Base-by-base conservation (phyloP, 257 asterid genomes). In the Coffea canephora region DNA sequence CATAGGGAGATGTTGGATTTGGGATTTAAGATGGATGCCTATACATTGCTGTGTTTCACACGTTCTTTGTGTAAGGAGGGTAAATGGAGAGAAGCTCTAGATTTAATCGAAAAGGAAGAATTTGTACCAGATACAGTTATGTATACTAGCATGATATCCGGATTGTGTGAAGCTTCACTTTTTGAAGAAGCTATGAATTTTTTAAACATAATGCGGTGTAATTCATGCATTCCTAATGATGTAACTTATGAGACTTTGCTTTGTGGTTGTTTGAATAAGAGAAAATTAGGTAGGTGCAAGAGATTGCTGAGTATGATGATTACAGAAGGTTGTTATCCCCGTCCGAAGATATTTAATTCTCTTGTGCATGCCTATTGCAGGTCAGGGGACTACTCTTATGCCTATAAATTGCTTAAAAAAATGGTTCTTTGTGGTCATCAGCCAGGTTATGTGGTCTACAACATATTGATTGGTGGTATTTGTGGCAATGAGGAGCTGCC, bases 141-240 rank as follows among this genome's bases (percentile, higher is more conserved):
- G 12, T 95, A 93, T 82, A 95, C 99, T 6, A 82, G 83, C 74
- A 93, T 95, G 99, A 95, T 95, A 69, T 84, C 79, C 72, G 99
- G 99, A 72, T 88, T 95, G 83, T 95, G 98, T 34, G 97, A 95
- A 88, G 97, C 93, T 74, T 95, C 97, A 15, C 84, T 89, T 83
- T 95, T 95, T 81, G 97, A 90, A 80, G 99, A 93, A 88, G 98
- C 97, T 76, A 93, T 95, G 99, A 93, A 93, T 72, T 88, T 93
- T 82, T 87, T 95, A 90, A 82, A 83, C 82, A 79, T 89, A 82
- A 93, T 95, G 99, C 87, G 98, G 62, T 83, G 90, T 19, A 72
- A 78, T 85, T 91, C 97, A 2, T 95, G 98, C 79, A 82, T 90
- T 79, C 99, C 99, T 78, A 95, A 95, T 86, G 89, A 80, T 74